phyloP scores from a whole-genome alignment of 208 protist species.

The Lotmaria passim region DNA sequence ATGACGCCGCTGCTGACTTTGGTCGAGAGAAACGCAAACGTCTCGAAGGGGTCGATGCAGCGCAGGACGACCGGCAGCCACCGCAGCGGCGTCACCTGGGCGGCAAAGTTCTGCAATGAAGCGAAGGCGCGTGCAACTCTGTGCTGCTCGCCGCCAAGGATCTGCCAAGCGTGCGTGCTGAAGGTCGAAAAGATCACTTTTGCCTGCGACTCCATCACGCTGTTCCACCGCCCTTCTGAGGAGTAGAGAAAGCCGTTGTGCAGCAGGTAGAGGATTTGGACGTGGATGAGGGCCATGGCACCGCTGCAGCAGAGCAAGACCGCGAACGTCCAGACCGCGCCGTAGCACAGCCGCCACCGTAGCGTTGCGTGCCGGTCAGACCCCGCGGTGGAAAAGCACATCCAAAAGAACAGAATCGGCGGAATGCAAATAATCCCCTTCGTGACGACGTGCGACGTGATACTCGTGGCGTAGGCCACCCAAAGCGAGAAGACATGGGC shows the following conservation, averaged over 20 bases:
- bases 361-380: slow-evolving; percentile 44
- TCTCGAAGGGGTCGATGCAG: slow-evolving; percentile 66
- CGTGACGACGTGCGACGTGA: slow-evolving; percentile 53
- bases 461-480: slow-evolving; percentile 41
- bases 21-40: slow-evolving; percentile 58
- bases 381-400: slow-evolving; percentile 60
- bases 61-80: slow-evolving; percentile 44
- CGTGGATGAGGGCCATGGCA: slow-evolving; percentile 58
- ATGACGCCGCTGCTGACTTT: slow-evolving; percentile 48
- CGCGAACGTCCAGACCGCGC: slow-evolving; percentile 51
- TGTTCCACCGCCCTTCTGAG: slow-evolving; percentile 49
- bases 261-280: slow-evolving; percentile 53
- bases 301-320: slow-evolving; percentile 53
- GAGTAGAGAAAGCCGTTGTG: slow-evolving; percentile 59
- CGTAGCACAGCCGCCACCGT: slow-evolving; percentile 58
- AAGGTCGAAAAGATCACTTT: slow-evolving; percentile 22
- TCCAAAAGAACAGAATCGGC: slow-evolving; percentile 50
- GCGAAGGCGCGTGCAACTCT: slow-evolving; percentile 11
- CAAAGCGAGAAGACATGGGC: slow-evolving; percentile 39
- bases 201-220: slow-evolving; percentile 63
- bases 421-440: slow-evolving; percentile 60
- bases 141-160: slow-evolving; percentile 36
- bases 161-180: slow-evolving; percentile 24
- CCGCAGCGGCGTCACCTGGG: slow-evolving; percentile 27
- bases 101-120: slow-evolving; percentile 15